These are phyloP conservation scores for Paecilomyces dactylethromorphus DNA, from an alignment of 2,329 filamentous ascomycete species.

Conservation along the genomic window DNA sequence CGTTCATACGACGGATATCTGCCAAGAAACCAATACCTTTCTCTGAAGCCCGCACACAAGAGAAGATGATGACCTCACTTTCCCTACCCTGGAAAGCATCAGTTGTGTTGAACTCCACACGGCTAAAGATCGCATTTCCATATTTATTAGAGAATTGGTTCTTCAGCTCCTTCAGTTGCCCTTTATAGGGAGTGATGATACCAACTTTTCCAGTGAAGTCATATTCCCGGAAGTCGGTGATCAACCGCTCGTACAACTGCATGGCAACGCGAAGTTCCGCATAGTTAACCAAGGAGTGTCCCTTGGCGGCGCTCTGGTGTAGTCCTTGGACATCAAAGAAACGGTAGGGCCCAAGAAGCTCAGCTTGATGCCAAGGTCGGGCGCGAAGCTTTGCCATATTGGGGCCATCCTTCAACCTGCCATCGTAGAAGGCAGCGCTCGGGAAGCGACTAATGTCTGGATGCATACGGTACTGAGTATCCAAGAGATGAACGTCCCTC, in stretches of 20 bases:
- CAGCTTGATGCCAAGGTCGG: conserved; percentile 78
- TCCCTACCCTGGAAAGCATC: conserved; percentile 97
- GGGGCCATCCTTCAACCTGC: conserved; percentile 73
- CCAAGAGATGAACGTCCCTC: conserved; percentile 83
- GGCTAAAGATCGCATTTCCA: conserved; percentile 66
- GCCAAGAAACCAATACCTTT: conserved; percentile 96
- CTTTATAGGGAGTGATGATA: conserved; percentile 97
- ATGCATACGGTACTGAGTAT: conserved; percentile 98
- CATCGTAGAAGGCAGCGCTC: conserved; percentile 86
- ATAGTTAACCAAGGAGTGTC: conserved; percentile 84
- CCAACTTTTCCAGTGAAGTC: conserved; percentile 80
- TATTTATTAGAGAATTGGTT: conserved; percentile 65
- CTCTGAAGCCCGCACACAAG: conserved; percentile 89
- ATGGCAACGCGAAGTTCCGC: conserved; percentile 83
- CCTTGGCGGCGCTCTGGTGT: conserved; percentile 71
- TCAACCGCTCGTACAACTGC: conserved; percentile 74
- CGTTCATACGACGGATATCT: conserved; percentile 98
- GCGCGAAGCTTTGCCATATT: conserved; percentile 71
- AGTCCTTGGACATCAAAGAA: conserved; percentile 95
- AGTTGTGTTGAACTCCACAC: conserved; percentile 96
- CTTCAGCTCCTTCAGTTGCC: conserved; percentile 76
- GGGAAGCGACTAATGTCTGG: conserved; percentile 91
- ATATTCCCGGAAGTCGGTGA: conserved; percentile 60
- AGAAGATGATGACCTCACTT: conserved; percentile 98
- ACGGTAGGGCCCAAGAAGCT: conserved; percentile 80